Evolutionary conservation across 2,329 filamentous ascomycete genomes (phyloP).

Genomic region (Penicillium frequentans): DNA sequence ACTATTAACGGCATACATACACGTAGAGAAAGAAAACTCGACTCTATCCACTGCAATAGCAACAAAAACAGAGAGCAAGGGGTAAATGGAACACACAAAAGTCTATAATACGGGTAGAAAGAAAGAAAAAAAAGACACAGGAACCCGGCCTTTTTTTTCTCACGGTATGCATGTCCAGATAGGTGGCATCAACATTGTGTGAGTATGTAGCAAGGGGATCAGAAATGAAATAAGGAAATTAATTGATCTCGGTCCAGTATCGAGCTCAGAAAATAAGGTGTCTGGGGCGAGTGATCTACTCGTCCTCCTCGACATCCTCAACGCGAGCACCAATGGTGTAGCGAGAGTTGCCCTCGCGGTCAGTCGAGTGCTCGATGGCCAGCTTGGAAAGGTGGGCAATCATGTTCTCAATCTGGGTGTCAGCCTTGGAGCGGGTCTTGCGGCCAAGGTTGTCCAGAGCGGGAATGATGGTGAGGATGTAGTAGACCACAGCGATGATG

Average conservation of each 20-base stretch:
- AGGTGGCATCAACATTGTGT: constrained; percentile 8
- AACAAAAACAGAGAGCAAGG: constrained; percentile 27
- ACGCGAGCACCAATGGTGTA: constrained; percentile 45
- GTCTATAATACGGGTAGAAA: constrained; percentile 38
- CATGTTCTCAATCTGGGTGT: constrained; percentile 57
- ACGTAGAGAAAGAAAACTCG: constrained; percentile 38
- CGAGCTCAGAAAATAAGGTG: constrained; percentile 28
- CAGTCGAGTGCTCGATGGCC: constrained; percentile 51
- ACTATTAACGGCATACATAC: constrained; percentile 46
- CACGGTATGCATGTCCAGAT: constrained; percentile 28
- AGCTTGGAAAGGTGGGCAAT: constrained; percentile 54
- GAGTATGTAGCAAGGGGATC: constrained; percentile 15
- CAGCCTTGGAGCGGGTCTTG: constrained; percentile 51
- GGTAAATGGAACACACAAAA: constrained; percentile 34
- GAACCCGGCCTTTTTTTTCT: constrained; percentile 13
- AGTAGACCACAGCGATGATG: constrained; percentile 55
- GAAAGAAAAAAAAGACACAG: constrained; percentile 17
- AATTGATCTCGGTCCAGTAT: constrained; percentile 34
- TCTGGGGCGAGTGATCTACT: constrained; percentile 36
- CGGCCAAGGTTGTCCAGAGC: constrained; percentile 54
- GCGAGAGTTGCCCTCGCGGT: constrained; percentile 46
- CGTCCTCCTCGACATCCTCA: constrained; percentile 47
- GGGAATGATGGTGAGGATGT: constrained; percentile 47
- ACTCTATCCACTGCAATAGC: constrained; percentile 28
- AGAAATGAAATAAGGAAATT: constrained; percentile 14